A percentile compares a stretch with the other conserved stretches of the same genome.
Conservation (phyloP, 139 green algal genomes). For the Chlamydomonas applanata region DNA sequence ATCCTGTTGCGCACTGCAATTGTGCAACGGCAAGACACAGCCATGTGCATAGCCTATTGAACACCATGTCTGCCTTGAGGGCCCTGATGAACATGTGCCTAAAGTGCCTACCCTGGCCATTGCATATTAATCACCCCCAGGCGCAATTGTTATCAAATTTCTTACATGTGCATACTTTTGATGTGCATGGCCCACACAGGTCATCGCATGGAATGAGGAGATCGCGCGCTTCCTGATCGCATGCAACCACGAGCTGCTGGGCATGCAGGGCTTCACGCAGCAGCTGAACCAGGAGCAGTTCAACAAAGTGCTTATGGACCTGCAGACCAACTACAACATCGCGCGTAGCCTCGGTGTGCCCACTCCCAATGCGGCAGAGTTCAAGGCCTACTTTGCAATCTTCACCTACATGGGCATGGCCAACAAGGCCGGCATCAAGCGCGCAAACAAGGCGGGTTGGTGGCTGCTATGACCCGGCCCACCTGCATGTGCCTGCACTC, state of each 20-base stretch:
- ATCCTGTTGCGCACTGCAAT: no score
- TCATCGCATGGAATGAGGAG: slow-evolving; percentile 27
- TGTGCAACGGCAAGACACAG: no score
- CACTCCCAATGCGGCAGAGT: slow-evolving; percentile 22
- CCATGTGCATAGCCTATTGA: no score
- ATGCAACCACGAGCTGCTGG: slow-evolving; percentile 15
- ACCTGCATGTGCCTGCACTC: slow-evolving; percentile 5
- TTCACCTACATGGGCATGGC: slow-evolving; percentile 20
- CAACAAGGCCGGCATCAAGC: slow-evolving; percentile 27
- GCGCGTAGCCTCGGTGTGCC: slow-evolving; percentile 7
- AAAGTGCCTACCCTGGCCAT: no score
- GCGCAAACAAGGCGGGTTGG: slow-evolving; percentile 9
- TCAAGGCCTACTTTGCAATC: slow-evolving; percentile 29
- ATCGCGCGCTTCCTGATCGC: slow-evolving; percentile 22
- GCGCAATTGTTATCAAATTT: no score
- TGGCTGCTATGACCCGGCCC: background rate
- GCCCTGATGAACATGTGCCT: no score
- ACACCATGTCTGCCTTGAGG: no score
- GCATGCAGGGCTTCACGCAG: background rate
- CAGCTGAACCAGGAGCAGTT: slow-evolving; percentile 30
- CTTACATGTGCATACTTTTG: no score
- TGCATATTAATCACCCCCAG: no score
- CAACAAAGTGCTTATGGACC: slow-evolving; percentile 30
- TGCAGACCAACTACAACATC: slow-evolving; percentile 10
- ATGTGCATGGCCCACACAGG: no score